Conservation (phyloP, 306 rosid genomes). For the Heteromeles arbutifolia region DNA sequence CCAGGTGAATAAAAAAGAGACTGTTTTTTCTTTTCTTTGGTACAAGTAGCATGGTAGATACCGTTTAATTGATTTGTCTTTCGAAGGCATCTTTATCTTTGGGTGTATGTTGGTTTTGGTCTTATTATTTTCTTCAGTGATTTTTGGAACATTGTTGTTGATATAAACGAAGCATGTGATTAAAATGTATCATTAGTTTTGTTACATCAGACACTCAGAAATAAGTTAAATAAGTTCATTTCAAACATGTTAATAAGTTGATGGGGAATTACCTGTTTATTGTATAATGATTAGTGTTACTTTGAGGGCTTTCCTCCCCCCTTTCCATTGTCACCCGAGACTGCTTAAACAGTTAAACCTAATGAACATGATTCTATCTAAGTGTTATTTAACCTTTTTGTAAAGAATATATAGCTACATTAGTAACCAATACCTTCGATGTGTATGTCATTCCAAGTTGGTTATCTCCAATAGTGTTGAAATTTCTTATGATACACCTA, state of each 20-base stretch:
- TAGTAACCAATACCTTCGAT: not conserved
- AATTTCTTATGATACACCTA: not conserved
- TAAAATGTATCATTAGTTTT: not conserved
- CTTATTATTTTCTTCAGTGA: not conserved
- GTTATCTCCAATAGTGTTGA: not conserved
- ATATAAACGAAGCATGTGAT: not conserved
- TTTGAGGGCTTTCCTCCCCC: not conserved
- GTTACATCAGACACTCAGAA: not conserved
- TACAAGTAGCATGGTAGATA: not conserved
- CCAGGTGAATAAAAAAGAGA: conserved; percentile 34
- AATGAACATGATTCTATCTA: not conserved
- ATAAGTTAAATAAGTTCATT: too few relatives aligned
- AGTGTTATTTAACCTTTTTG: not conserved
- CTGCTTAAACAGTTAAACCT: not conserved
- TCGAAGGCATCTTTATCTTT: not conserved
- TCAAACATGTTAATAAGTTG: not conserved
- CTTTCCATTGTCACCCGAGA: not conserved
- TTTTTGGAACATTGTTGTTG: not conserved
- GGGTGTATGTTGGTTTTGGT: not conserved
- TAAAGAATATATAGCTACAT: not conserved
- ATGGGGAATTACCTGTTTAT: not conserved
- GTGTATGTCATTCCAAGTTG: not conserved
- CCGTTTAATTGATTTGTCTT: not conserved
- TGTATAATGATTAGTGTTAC: not conserved
- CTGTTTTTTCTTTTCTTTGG: not conserved